Percentiles rank a stretch among this genome's conserved stretches.
phyloP scores from a whole-genome alignment of 2,329 filamentous ascomycete species.

The Alternaria sp. region DNA sequence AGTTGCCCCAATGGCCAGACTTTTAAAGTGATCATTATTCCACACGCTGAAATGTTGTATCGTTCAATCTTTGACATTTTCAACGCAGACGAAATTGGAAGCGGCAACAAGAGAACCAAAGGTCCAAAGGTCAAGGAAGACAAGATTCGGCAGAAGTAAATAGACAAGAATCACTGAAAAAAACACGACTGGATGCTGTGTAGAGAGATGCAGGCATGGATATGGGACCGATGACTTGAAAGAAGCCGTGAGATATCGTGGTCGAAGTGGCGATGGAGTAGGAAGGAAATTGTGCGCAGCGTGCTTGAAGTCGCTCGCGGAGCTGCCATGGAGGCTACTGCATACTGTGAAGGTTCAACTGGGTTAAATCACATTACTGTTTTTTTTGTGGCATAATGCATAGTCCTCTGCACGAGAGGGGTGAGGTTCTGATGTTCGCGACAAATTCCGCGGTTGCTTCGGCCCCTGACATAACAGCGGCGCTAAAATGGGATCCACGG shows the following conservation, averaged over 20 bases:
- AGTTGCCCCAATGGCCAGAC: not conserved
- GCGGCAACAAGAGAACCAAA: not conserved
- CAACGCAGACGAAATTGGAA: too few relatives aligned
- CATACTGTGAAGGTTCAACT: too few relatives aligned
- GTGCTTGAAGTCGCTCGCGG: not conserved
- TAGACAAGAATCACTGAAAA: not conserved
- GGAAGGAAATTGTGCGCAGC: not conserved
- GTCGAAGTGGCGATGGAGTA: not conserved
- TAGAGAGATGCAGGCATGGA: not conserved
- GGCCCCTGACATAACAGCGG: conserved; percentile 16
- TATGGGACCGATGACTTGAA: not conserved
- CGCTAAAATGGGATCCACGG: conserved; percentile 20
- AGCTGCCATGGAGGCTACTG: too few relatives aligned
- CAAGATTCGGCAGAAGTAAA: not conserved
- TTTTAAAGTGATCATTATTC: too few relatives aligned
- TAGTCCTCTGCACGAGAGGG: not conserved
- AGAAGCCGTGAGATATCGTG: not conserved
- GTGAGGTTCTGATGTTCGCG: not conserved
- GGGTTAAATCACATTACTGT: too few relatives aligned
- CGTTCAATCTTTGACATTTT: too few relatives aligned
- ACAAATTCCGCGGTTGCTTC: conserved; percentile 2
- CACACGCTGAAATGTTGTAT: too few relatives aligned
- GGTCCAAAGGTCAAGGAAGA: not conserved
- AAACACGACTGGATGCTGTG: not conserved
- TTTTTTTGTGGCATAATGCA: not conserved